phyloP scores from a whole-genome alignment of 257 asterid species.

The Paulownia fortunei region DNA sequence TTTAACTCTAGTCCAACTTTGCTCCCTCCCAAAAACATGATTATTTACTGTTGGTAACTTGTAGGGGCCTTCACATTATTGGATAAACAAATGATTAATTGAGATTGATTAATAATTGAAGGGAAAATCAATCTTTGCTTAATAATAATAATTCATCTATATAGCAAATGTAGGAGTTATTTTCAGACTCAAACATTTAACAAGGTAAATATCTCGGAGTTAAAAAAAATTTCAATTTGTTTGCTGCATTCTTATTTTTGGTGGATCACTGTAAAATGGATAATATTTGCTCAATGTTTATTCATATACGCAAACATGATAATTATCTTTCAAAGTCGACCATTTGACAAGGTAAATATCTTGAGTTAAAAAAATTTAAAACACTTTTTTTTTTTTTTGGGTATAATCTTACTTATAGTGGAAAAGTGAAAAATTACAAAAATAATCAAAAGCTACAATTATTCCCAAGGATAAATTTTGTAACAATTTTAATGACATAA shows the following conservation, averaged over 20 bases:
- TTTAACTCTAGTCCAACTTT: not conserved
- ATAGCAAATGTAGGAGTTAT: not conserved
- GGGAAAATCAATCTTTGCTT: not conserved
- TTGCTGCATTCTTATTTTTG: too few species aligned
- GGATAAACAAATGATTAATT: conserved; percentile 12
- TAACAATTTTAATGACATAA: not conserved
- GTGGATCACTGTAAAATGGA: not conserved
- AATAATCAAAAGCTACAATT: too few species aligned
- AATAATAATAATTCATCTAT: not conserved
- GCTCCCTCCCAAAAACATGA: not conserved
- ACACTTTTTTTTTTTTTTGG: too few species aligned
- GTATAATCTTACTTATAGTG: not conserved
- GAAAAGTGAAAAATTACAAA: not conserved
- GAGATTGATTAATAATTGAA: not conserved
- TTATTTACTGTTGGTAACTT: not conserved
- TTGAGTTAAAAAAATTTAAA: too few species aligned
- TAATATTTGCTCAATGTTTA: too few species aligned
- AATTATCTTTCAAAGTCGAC: too few species aligned
- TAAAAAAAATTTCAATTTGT: too few species aligned
- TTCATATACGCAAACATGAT: too few species aligned
- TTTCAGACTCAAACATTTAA: too few species aligned
- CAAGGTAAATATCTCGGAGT: too few species aligned
- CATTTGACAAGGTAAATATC: too few species aligned
- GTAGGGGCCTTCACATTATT: conserved; percentile 15
- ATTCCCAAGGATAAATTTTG: not conserved